Evolutionary conservation across 495 filamentous ascomycete genomes (phyloP).

Genomic region (Cryomyces antarcticus): DNA sequence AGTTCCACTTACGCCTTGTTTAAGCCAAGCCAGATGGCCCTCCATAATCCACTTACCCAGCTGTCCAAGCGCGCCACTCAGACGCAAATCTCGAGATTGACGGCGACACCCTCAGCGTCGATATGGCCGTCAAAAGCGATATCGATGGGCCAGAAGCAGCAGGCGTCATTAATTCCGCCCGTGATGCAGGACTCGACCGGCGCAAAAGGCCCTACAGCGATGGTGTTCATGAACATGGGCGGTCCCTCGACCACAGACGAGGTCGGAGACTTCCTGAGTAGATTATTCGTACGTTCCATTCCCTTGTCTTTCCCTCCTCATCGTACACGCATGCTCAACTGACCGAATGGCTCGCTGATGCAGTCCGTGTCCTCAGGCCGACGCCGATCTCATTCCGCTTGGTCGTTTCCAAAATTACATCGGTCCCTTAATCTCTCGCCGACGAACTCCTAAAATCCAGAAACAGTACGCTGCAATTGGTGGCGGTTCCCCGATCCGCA

Average conservation of each 20-base stretch:
- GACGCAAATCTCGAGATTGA: conserved; percentile 5
- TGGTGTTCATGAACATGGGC: conserved; percentile 99
- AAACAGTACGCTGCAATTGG: conserved; percentile 91
- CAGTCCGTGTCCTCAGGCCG: conserved; percentile 33
- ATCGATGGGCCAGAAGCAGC: conserved; percentile 11
- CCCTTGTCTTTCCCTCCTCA: background rate
- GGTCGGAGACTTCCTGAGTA: conserved; percentile 79
- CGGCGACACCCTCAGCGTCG: conserved; percentile 4
- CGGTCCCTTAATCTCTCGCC: conserved; percentile 63
- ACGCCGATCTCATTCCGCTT: conserved; percentile 89
- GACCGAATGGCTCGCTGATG: background rate
- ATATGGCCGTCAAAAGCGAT: conserved; percentile 27
- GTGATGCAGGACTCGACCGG: conserved; percentile 48
- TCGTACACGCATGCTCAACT: background rate
- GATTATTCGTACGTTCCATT: conserved; percentile 54
- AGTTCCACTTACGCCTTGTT: no score
- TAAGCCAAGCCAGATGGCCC: background rate
- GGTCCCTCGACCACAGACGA: conserved; percentile 76
- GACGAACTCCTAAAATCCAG: conserved; percentile 86
- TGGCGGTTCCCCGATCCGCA: conserved; percentile 88
- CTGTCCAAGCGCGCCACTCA: conserved; percentile 10
- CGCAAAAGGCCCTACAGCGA: conserved; percentile 61
- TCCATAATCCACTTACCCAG: background rate
- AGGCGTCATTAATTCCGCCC: conserved; percentile 30
- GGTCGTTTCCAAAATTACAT: conserved; percentile 82